These are phyloP conservation scores for Striga hermonthica DNA, from an alignment of 305 asterid species.

Conservation along the genomic window DNA sequence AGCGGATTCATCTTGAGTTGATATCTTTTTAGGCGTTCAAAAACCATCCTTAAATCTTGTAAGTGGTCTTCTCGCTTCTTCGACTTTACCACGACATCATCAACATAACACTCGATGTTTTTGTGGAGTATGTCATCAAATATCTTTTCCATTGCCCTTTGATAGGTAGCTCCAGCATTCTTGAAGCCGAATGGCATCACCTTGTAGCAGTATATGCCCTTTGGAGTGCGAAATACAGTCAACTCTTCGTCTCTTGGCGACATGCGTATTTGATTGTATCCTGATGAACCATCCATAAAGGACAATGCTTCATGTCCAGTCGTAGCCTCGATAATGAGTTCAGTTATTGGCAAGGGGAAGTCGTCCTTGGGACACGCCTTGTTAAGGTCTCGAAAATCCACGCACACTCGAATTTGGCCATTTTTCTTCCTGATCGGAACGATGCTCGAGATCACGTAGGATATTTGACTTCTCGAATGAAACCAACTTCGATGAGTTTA, in stretches of 20 bases:
- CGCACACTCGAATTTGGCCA: neutral
- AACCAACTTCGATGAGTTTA: neutral
- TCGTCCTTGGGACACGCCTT: neutral
- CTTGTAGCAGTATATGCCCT: neutral
- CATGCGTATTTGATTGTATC: neutral
- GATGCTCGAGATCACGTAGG: neutral
- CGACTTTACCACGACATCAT: neutral
- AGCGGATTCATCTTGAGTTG: neutral
- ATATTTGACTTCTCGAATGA: neutral
- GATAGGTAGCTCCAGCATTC: neutral
- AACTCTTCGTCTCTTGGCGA: neutral
- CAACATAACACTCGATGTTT: neutral
- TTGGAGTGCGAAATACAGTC: neutral
- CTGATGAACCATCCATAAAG: neutral
- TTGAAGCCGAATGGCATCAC: neutral
- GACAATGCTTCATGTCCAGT: neutral
- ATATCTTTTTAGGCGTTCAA: neutral
- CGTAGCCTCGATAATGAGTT: constrained; percentile 1
- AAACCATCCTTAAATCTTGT: neutral
- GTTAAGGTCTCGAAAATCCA: neutral
- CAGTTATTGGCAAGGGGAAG: neutral
- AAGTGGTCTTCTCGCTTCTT: neutral
- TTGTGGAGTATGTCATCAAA: neutral
- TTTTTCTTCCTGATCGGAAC: neutral
- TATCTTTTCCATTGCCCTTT: neutral